Percentiles rank a stretch among this genome's conserved stretches.
phyloP scores from a whole-genome alignment of 2,329 filamentous ascomycete species.

The Fusarium hainanense region DNA sequence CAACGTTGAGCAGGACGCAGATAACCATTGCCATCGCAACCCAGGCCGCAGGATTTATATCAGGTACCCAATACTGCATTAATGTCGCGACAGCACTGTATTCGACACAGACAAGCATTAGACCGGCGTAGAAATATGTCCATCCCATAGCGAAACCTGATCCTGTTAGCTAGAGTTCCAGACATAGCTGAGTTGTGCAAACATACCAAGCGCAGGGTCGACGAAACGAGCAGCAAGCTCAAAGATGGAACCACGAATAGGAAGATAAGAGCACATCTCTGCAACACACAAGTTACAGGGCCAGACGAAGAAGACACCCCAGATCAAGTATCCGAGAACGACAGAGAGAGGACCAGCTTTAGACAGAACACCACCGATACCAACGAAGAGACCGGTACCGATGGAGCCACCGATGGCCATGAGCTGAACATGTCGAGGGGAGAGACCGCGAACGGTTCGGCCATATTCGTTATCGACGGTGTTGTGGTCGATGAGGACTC shows the following conservation, averaged over 20 bases:
- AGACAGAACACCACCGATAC: constrained; percentile 57
- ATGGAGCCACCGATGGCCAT: constrained; percentile 63
- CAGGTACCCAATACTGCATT: constrained; percentile 57
- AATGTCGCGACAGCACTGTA: constrained; percentile 58
- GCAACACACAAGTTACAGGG: constrained; percentile 60
- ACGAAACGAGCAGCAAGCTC: constrained; percentile 66
- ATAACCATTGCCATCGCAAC: constrained; percentile 60
- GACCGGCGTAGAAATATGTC: constrained; percentile 62
- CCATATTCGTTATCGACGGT: constrained; percentile 46
- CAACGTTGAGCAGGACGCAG: constrained; percentile 60
- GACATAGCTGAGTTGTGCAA: background rate
- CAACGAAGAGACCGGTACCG: constrained; percentile 59
- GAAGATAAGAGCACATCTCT: constrained; percentile 68
- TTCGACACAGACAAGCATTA: constrained; percentile 59
- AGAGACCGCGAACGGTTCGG: constrained; percentile 50
- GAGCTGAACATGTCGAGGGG: constrained; percentile 59
- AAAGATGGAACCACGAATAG: constrained; percentile 65
- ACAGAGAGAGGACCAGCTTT: constrained; percentile 58
- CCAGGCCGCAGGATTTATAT: constrained; percentile 60
- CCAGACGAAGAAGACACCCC: constrained; percentile 59
- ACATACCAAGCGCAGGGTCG: constrained; percentile 62
- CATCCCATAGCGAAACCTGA: constrained; percentile 63
- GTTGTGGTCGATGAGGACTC: constrained; percentile 43
- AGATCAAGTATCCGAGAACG: constrained; percentile 58
- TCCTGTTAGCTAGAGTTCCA: background rate